Evolutionary conservation across 1,284 basidiomycete species (phyloP).

Genomic region (Trichosporon coremiiforme): DNA sequence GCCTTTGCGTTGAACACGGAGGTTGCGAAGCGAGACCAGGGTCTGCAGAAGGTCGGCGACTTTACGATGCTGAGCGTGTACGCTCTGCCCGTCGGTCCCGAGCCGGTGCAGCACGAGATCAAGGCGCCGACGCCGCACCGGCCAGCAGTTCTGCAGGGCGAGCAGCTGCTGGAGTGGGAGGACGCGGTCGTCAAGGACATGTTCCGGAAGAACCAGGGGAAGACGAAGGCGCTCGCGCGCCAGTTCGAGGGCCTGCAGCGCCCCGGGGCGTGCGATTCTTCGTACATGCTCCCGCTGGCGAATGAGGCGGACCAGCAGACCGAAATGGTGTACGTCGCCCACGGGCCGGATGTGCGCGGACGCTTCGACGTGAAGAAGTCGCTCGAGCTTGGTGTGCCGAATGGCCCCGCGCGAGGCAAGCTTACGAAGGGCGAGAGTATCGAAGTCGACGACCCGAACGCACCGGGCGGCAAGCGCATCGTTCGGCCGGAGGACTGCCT

Average conservation of each 20-base stretch:
- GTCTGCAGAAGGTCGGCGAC: conserved; percentile 33
- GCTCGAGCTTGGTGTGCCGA: conserved; percentile 65
- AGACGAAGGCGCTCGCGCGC: neutral
- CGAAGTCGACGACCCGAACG: conserved; percentile 52
- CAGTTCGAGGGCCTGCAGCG: conserved; percentile 22
- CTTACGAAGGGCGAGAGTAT: conserved; percentile 58
- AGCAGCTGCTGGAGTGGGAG: conserved; percentile 14
- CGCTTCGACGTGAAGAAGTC: conserved; percentile 78
- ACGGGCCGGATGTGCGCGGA: conserved; percentile 78
- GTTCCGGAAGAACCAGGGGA: conserved; percentile 31
- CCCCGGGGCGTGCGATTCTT: conserved; percentile 28
- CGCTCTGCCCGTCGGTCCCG: conserved; percentile 37
- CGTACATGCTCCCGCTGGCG: conserved; percentile 38
- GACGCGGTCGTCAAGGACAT: conserved; percentile 35
- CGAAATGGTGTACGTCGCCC: conserved; percentile 66
- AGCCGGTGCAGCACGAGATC: neutral
- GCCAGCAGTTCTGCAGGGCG: conserved; percentile 12
- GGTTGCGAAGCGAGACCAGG: conserved; percentile 24
- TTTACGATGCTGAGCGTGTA: conserved; percentile 39
- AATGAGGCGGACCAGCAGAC: conserved; percentile 38
- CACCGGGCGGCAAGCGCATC: conserved; percentile 62
- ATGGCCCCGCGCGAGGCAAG: conserved; percentile 60
- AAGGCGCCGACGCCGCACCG: neutral
- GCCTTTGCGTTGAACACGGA: conserved; percentile 24
- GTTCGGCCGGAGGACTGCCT: conserved; percentile 57